phyloP scores from a whole-genome alignment of 495 filamentous ascomycete genomes.

The Talaromyces ruber region DNA sequence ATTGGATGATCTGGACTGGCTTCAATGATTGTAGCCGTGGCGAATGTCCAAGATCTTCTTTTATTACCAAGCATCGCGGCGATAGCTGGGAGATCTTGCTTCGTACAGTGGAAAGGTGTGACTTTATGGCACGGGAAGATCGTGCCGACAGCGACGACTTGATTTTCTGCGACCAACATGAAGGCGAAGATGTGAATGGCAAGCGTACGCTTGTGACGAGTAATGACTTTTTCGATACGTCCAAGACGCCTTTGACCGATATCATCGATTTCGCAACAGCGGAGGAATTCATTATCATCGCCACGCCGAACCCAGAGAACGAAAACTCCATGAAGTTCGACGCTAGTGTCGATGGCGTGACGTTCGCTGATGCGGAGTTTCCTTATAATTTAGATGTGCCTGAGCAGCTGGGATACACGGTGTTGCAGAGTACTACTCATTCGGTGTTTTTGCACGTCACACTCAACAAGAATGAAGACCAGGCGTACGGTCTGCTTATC shows the following conservation, averaged over 20 bases:
- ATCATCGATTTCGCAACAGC: slow-evolving; percentile 84
- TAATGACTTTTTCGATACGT: slow-evolving; percentile 62
- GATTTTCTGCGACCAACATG: slow-evolving; percentile 71
- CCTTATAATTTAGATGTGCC: slow-evolving; percentile 70
- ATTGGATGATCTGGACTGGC: slow-evolving; percentile 91
- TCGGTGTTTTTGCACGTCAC: slow-evolving; percentile 88
- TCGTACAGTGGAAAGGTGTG: slow-evolving; percentile 64
- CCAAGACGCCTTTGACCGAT: slow-evolving; percentile 48
- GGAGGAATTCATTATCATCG: slow-evolving; percentile 91
- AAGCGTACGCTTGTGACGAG: slow-evolving; percentile 64
- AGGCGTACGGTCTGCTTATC: slow-evolving; percentile 75
- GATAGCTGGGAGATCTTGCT: slow-evolving; percentile 63
- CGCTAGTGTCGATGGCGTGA: slow-evolving; percentile 72
- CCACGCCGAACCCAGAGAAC: slow-evolving; percentile 54
- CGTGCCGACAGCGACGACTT: slow-evolving; percentile 52
- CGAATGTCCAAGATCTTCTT: slow-evolving; percentile 62
- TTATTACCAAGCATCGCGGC: slow-evolving; percentile 64
- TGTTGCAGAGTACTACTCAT: slow-evolving; percentile 86
- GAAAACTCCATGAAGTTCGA: slow-evolving; percentile 64
- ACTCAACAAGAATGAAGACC: slow-evolving; percentile 49
- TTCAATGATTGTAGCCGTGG: slow-evolving; percentile 43
- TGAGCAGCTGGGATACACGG: slow-evolving; percentile 77
- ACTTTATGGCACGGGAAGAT: slow-evolving; percentile 66
- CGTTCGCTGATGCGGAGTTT: slow-evolving; percentile 77
- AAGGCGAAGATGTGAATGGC: slow-evolving; percentile 48